Base-by-base conservation (phyloP, 2,329 filamentous ascomycete species). In the Daldinia sp. region DNA sequence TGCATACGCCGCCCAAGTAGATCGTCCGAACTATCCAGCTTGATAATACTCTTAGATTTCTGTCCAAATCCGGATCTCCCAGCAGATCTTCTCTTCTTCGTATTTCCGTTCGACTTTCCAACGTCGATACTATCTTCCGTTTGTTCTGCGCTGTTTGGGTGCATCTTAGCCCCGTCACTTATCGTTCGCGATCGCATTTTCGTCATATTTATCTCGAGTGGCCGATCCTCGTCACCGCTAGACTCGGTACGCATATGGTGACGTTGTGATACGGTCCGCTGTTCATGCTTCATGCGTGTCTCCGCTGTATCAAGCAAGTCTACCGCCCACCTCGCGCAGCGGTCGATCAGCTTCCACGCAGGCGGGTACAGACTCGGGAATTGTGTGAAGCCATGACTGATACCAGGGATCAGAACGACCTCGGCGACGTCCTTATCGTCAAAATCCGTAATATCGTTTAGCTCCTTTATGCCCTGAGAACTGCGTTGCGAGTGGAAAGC, bases 301-400 rank as follows among this genome's bases (percentile, higher is more conserved):
- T 87, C 84, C 2, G 83, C 88, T 39, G 80, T 83, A 62, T 81
- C 81, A 56, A 97, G 95, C 0, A 94, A 86, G 30, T 94, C 90
- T 53, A 90, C 86, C 73, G 98, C 94, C 95, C 95, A 98, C 15
- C 85, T 82, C 0, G 89, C 91, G 70, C 92, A 93, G 37, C 91
- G 88, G 71, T 92, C 89, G 74, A 98, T 92, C 76, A 97, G 91
- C 75, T 91, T 92, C 93, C 94, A 97, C 0, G 93, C 94, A 7
- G 96, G 93, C 0, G 94, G 94, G 74, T 97, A 99, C 3, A 98
- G 84, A 0, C 88, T 86, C 0, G 93, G 93, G 77, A 99, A 97
- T 77, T 98, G 94, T 74, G 98, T 82, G 79, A 99, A 99, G 0
- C 96, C 96, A 76, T 99, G 96, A 3, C 90, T 94, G 55, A 97